Evolutionary conservation across 2,329 filamentous ascomycete genomes (phyloP), one percentile per base, ranked within the genome.

Genomic region (Leptodontidium sp.): DNA sequence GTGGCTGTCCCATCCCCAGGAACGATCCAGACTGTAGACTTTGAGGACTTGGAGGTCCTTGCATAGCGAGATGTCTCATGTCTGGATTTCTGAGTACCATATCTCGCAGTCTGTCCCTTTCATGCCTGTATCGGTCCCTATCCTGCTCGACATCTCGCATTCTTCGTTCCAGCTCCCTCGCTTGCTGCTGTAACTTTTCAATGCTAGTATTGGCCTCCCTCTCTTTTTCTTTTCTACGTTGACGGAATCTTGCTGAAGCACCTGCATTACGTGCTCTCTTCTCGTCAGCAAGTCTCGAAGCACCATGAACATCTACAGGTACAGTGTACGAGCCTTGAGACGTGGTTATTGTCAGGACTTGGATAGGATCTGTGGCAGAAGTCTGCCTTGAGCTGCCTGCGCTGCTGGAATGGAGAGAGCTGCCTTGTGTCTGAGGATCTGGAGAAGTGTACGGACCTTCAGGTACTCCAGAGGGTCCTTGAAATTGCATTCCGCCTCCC

Each of bases 181-280:
- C 85, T 72, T 91, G 86, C 76, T 93, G 89, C 76, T 93, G 90
- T 65, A 95, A 82, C 73, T 89, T 87, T 62, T 91, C 85, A 71
- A 95, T 89, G 61, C 87, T 90, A 65, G 86, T 85, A 17, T 88
- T 87, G 67, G 90, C 91, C 78, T 93, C 91, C 74, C 87, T 88
- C 78, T 95, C 92, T 78, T 91, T 90, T 76, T 94, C 92, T 81
- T 97, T 97, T 77, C 93, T 90, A 69, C 94, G 87, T 76, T 90
- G 88, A 66, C 93, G 87, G 73, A 97, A 96, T 68, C 93, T 87
- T 59, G 93, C 93, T 67, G 93, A 97, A 6, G 93, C 93, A 59
- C 92, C 92, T 50, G 93, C 93, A 76, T 97, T 97, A 63, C 93
- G 88, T 78, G 91, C 90, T 66, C 93, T 86, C 81, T 96, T 97